These are phyloP conservation scores for Lophiostoma macrostomum DNA, from an alignment of 495 filamentous ascomycete genomes.

Conservation along the genomic window DNA sequence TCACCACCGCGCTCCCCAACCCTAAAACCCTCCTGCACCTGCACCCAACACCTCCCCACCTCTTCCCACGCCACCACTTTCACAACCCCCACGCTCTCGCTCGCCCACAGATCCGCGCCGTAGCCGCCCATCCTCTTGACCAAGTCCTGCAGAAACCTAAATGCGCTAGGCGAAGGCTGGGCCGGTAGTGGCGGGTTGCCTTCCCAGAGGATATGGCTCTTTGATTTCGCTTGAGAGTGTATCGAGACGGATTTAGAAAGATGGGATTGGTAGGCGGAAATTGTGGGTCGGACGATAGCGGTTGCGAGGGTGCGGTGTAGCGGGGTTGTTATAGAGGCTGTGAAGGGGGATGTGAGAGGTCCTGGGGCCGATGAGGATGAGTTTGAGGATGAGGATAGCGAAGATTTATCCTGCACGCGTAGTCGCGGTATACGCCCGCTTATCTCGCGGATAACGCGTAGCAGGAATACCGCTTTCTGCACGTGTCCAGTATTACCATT, in stretches of 20 bases:
- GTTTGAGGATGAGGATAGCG: neutral
- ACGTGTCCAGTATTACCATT: slow-evolving; percentile 38
- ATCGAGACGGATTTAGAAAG: neutral
- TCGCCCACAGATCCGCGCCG: slow-evolving; percentile 83
- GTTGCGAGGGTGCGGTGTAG: slow-evolving; percentile 29
- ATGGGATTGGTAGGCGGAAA: slow-evolving; percentile 12
- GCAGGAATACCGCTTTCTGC: slow-evolving; percentile 63
- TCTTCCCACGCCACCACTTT: slow-evolving; percentile 51
- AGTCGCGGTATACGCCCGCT: slow-evolving; percentile 58
- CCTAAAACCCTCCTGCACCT: neutral
- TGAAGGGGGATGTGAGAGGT: slow-evolving; percentile 18
- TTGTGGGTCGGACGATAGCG: slow-evolving; percentile 1
- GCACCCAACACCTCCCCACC: slow-evolving; percentile 4
- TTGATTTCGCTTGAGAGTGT: neutral
- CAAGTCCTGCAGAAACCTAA: slow-evolving; percentile 68
- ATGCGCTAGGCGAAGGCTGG: slow-evolving; percentile 75
- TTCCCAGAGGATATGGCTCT: slow-evolving; percentile 63
- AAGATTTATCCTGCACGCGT: slow-evolving; percentile 19
- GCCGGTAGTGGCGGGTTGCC: slow-evolving; percentile 69
- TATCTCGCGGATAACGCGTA: slow-evolving; percentile 75
- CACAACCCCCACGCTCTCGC: slow-evolving; percentile 59
- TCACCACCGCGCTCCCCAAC: too few relatives aligned
- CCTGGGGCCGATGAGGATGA: too few relatives aligned
- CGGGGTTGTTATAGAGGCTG: slow-evolving; percentile 9
- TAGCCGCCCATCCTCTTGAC: slow-evolving; percentile 61